A percentile compares a stretch with the other conserved stretches of the same genome.
Evolutionary conservation across 768 basidiomycete species (phyloP).

Genomic region (Russula sp.): DNA sequence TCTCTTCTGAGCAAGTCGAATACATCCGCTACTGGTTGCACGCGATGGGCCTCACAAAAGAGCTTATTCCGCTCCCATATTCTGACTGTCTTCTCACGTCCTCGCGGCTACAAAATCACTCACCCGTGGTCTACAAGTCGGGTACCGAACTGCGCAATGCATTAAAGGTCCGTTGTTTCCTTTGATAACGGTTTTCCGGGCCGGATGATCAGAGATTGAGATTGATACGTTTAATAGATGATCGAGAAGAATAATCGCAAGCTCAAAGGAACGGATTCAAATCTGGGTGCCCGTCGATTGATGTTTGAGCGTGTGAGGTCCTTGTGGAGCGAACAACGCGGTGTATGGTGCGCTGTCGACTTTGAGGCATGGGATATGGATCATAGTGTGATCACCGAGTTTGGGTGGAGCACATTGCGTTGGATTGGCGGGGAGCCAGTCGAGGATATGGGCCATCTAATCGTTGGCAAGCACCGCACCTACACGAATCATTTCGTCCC

Average conservation of each 20-base stretch:
- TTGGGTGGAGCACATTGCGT: slow-evolving; percentile 65
- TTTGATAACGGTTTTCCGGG: slow-evolving; percentile 8
- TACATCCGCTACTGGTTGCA: slow-evolving; percentile 83
- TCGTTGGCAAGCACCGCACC: slow-evolving; percentile 57
- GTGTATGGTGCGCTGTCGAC: slow-evolving; percentile 75
- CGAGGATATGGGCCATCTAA: slow-evolving; percentile 54
- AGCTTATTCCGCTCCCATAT: slow-evolving; percentile 68
- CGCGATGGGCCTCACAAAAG: slow-evolving; percentile 62
- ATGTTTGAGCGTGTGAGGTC: slow-evolving; percentile 66
- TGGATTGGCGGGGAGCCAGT: slow-evolving; percentile 55
- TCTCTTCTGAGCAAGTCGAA: slow-evolving; percentile 81
- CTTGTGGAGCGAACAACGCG: slow-evolving; percentile 59
- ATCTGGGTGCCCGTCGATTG: slow-evolving; percentile 54
- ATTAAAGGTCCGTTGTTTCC: slow-evolving; percentile 47
- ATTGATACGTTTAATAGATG: slow-evolving; percentile 41
- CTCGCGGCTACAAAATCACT: slow-evolving; percentile 55
- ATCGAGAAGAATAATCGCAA: slow-evolving; percentile 81
- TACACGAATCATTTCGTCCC: slow-evolving; percentile 65
- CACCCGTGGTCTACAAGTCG: slow-evolving; percentile 55
- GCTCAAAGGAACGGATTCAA: slow-evolving; percentile 60
- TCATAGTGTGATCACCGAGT: slow-evolving; percentile 71
- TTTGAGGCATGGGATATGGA: slow-evolving; percentile 84
- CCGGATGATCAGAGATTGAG: slow-evolving; percentile 18
- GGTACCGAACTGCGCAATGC: slow-evolving; percentile 55
- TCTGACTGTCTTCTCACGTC: slow-evolving; percentile 70